Evolutionary conservation across 441 rosid species (phyloP).

Genomic region (Francoa sonchifolia): DNA sequence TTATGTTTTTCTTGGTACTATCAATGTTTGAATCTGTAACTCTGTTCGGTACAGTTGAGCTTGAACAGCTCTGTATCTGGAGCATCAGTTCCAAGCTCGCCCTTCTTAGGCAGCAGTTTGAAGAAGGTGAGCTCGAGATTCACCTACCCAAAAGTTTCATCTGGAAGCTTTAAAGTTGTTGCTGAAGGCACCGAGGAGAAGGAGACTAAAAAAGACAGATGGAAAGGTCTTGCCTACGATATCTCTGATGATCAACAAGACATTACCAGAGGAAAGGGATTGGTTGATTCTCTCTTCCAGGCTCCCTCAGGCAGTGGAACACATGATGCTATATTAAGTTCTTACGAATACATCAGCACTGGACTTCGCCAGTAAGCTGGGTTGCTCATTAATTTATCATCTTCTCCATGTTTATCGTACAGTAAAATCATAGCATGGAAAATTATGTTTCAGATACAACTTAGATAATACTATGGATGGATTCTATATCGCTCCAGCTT

Average conservation of each 20-base stretch:
- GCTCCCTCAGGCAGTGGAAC: constrained; percentile 69
- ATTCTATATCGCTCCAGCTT: constrained; percentile 81
- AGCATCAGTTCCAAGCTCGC: constrained; percentile 14
- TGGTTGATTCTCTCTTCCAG: constrained; percentile 88
- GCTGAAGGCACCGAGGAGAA: constrained; percentile 25
- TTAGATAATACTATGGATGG: constrained; percentile 78
- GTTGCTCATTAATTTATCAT: not conserved
- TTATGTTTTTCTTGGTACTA: not conserved
- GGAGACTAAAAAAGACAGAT: constrained; percentile 47
- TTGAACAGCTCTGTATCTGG: constrained; percentile 12
- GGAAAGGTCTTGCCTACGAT: constrained; percentile 66
- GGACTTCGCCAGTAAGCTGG: constrained; percentile 53
- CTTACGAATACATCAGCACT: constrained; percentile 67
- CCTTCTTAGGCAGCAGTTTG: constrained; percentile 20
- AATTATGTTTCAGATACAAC: constrained; percentile 31
- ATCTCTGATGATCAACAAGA: constrained; percentile 86
- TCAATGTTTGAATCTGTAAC: not conserved
- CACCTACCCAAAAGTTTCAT: constrained; percentile 5
- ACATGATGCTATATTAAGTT: constrained; percentile 60
- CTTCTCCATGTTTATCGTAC: not conserved
- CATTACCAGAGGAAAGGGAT: constrained; percentile 79
- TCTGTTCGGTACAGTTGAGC: constrained; percentile 22
- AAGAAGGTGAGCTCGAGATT: constrained; percentile 14
- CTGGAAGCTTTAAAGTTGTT: constrained; percentile 15
- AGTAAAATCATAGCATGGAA: not conserved